These are phyloP conservation scores for Clohesyomyces aquaticus DNA, from an alignment of 495 filamentous ascomycete species.

Conservation along the genomic window DNA sequence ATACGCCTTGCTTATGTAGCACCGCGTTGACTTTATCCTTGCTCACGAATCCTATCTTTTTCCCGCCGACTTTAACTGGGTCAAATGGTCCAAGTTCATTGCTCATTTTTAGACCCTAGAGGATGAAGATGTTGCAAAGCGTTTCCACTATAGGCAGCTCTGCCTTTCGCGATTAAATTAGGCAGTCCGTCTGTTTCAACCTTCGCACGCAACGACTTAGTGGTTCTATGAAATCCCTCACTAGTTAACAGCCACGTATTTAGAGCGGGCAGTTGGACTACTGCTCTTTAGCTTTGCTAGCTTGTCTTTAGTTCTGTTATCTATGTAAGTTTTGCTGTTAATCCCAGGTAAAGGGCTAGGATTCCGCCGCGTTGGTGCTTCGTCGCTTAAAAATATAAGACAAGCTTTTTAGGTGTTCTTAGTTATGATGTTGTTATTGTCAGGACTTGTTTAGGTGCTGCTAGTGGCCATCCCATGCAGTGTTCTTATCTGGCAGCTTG, in stretches of 20 bases:
- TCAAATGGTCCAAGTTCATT: slow-evolving; percentile 14
- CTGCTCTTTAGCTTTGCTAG: slow-evolving; percentile 11
- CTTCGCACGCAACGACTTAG: slow-evolving; percentile 4
- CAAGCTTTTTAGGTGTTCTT: slow-evolving; percentile 13
- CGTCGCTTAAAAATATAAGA: slow-evolving; percentile 1
- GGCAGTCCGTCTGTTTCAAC: slow-evolving; percentile 15
- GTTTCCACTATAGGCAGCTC: slow-evolving; percentile 16
- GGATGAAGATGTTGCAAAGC: slow-evolving; percentile 6
- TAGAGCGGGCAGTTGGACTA: slow-evolving; percentile 4
- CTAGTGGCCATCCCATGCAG: not conserved
- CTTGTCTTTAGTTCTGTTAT: slow-evolving; percentile 16
- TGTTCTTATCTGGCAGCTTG: slow-evolving; percentile 8
- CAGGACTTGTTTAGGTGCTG: slow-evolving; percentile 4
- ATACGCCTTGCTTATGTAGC: slow-evolving; percentile 13
- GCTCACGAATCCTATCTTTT: slow-evolving; percentile 13
- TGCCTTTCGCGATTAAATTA: slow-evolving; percentile 17
- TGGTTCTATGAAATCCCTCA: slow-evolving; percentile 13
- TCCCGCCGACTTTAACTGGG: slow-evolving; percentile 6
- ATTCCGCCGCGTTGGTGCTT: not conserved
- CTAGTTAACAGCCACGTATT: slow-evolving; percentile 1
- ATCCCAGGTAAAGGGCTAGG: slow-evolving; percentile 10
- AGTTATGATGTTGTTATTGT: slow-evolving; percentile 12
- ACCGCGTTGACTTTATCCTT: slow-evolving; percentile 12
- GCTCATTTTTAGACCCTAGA: slow-evolving; percentile 6
- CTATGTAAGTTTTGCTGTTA: slow-evolving; percentile 14